Base-by-base conservation (phyloP, 1,284 basidiomycete genomes). In the Sporisorium exsertum region DNA sequence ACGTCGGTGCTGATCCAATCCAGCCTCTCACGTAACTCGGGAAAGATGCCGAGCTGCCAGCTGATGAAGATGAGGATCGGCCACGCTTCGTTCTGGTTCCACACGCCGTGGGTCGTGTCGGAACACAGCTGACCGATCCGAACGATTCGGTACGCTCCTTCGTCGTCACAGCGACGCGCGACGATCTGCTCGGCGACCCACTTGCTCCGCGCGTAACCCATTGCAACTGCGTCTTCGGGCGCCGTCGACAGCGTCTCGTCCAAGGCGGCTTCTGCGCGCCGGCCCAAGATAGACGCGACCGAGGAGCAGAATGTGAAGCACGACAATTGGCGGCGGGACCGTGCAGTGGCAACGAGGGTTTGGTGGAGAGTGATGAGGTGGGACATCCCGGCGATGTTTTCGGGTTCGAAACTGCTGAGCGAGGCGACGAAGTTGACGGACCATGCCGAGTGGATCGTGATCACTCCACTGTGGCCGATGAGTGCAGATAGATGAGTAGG, bases 181-280 rank as follows among this genome's bases (percentile, higher is more conserved):
- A 88, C 89, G 0, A 91, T 61, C 75, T 88, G 89, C 86, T 91
- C 90, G 0, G 88, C 88, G 0, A 91, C 89, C 90, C 90, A 91
- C 79, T 91, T 91, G 58, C 68, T 72, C 13, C 73, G 60, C 13
- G 73, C 73, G 24, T 76, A 76, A 0, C 73, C 73, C 68, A 76
- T 71, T 5, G 64, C 46, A 5, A 64, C 68, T 5, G 73, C 68
- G 18, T 64, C 58, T 5, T 16, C 15, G 15, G 73, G 58, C 0
- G 27, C n/a, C 3, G 33, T 29, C 1, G 68, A 58, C 1, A 59
- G 26, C 5, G 7, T 43, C 27, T 76, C 73, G 1, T 18, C 27
- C 8, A 63, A 12, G 3, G 43, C 15, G 5, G 7, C 8, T 12
- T 7, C 15, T 55, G 84, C 87, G 49, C 88, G 79, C 7, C 16